Conservation (phyloP, 495 filamentous ascomycete species). For the Apiosordaria backusii region DNA sequence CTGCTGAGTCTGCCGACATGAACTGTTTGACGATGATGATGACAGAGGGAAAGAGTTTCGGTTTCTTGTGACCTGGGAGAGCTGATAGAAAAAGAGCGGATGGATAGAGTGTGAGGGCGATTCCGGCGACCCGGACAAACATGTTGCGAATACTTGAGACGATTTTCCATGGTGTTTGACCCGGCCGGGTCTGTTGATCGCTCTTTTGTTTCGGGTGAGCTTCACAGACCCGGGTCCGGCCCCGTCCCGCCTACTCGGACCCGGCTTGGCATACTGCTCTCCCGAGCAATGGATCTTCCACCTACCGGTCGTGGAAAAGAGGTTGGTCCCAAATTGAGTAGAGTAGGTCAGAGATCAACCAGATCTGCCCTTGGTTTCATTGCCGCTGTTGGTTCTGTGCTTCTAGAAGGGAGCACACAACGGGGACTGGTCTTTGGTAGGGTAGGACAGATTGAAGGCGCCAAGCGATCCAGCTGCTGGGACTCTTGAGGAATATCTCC, state of each 20-base stretch:
- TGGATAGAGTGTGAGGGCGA: neutral
- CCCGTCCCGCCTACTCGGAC: conserved; percentile 6
- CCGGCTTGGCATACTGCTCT: conserved; percentile 9
- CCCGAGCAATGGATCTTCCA: neutral
- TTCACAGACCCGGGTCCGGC: conserved; percentile 5
- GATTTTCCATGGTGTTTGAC: neutral
- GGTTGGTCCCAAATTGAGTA: neutral
- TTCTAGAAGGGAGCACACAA: neutral
- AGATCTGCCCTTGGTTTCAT: neutral
- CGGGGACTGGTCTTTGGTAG: neutral
- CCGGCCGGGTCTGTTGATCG: neutral
- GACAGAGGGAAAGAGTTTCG: neutral
- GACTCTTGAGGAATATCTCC: neutral
- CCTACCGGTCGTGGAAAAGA: neutral
- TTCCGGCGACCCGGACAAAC: neutral
- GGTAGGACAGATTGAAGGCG: neutral
- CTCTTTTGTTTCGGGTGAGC: conserved; percentile 3
- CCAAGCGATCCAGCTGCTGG: neutral
- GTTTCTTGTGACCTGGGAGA: neutral
- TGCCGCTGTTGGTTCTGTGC: neutral
- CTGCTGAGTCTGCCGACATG: neutral
- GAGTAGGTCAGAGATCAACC: neutral
- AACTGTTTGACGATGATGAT: neutral
- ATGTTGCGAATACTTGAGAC: conserved; percentile 1
- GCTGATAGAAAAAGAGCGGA: neutral